Percentiles rank a stretch among this genome's conserved stretches.
These are phyloP conservation scores for Phytophthora pini DNA, from an alignment of 352 stramenopile species.

Conservation along the genomic window DNA sequence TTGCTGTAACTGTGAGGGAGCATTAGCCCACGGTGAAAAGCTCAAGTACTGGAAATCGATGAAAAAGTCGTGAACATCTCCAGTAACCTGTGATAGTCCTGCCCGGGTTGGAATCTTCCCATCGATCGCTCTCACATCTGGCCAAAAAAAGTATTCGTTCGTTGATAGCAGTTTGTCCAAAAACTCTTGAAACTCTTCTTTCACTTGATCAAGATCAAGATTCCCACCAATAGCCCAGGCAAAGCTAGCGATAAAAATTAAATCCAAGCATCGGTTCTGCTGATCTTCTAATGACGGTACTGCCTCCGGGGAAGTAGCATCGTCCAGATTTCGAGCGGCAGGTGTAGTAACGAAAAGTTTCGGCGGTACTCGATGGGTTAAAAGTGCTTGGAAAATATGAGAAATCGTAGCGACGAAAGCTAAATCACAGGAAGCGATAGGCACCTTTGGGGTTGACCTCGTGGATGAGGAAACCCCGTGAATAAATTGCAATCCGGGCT, in stretches of 20 bases:
- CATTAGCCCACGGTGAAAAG: conserved; percentile 61
- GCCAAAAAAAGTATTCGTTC: conserved; percentile 58
- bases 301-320: conserved; percentile 10
- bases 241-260: conserved; percentile 78
- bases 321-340: conserved; percentile 1
- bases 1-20: conserved; percentile 19
- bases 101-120: conserved; percentile 55
- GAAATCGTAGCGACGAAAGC: conserved; percentile 60
- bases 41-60: conserved; percentile 71
- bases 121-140: conserved; percentile 57
- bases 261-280: conserved; percentile 61
- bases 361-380: conserved; percentile 43
- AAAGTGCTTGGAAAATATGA: conserved; percentile 64
- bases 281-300: conserved; percentile 46
- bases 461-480: conserved; percentile 16
- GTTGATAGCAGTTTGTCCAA: conserved; percentile 44
- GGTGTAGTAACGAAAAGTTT: conserved; percentile 46
- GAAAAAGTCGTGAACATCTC: conserved; percentile 73
- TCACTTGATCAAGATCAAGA: conserved; percentile 45
- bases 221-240: conserved; percentile 79
- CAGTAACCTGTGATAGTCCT: conserved; percentile 51
- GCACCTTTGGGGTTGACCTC: conserved; percentile 29
- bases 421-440: conserved; percentile 57
- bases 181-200: conserved; percentile 61
- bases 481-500: conserved; percentile 59